A percentile compares a stretch with the other conserved stretches of the same genome.
Conservation (phyloP, 176 grass and related monocot species). For the barley (Hordeum vulgare) region DNA sequence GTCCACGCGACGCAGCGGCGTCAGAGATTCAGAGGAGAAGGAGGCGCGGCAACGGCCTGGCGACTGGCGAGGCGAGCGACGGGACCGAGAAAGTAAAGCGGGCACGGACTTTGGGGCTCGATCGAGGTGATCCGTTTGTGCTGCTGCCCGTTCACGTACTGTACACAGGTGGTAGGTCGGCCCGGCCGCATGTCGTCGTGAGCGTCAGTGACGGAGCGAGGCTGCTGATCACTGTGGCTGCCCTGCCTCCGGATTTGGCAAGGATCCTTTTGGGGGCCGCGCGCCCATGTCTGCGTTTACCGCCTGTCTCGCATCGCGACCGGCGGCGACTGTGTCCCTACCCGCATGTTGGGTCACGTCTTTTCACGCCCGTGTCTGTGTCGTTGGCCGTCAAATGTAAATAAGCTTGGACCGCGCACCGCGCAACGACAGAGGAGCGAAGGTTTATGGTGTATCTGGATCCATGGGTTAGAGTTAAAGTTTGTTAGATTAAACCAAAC, state of each 20-base stretch:
- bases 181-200: neutral
- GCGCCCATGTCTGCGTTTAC: too few species aligned
- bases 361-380: neutral
- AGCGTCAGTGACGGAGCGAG: neutral
- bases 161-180: too few species aligned
- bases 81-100: neutral
- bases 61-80: neutral
- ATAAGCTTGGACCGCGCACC: neutral
- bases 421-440: neutral
- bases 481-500: too few species aligned
- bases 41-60: too few species aligned
- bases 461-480: too few species aligned
- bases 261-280: conserved; percentile 1
- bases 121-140: neutral
- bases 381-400: neutral
- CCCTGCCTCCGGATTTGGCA: conserved; percentile 23
- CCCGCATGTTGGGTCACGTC: neutral
- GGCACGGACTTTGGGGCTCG: conserved; percentile 9
- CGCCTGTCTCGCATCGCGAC: too few species aligned
- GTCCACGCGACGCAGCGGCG: too few species aligned
- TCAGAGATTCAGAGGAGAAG: too few species aligned
- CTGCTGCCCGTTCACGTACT: neutral
- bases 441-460: too few species aligned
- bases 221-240: neutral
- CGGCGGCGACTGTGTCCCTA: too few species aligned